Conservation (phyloP, 2,329 filamentous ascomycete species). For the Curvularia sp. region DNA sequence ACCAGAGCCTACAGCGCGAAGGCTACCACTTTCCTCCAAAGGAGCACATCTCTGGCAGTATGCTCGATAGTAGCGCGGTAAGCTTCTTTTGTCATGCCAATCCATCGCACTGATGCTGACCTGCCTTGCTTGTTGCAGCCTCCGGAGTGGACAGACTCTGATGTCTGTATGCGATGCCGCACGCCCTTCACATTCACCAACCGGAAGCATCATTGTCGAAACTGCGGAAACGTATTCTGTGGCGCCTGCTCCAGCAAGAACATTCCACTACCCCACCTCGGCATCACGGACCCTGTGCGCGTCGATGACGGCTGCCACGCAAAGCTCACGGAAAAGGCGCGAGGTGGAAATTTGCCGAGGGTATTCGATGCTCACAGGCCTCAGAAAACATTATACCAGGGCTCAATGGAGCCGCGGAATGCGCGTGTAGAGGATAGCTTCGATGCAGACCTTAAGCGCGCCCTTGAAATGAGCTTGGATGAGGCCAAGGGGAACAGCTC, state of each 20-base stretch:
- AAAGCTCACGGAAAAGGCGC: constrained; percentile 79
- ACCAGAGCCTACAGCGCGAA: constrained; percentile 80
- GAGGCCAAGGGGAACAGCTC: constrained; percentile 79
- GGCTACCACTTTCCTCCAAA: constrained; percentile 90
- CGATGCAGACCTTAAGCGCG: constrained; percentile 92
- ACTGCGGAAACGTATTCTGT: constrained; percentile 97
- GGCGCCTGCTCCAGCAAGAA: constrained; percentile 91
- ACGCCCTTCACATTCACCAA: constrained; percentile 97
- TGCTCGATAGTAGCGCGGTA: constrained; percentile 96
- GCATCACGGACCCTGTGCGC: constrained; percentile 87
- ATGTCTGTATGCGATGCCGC: constrained; percentile 97
- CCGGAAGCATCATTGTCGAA: constrained; percentile 96
- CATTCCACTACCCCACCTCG: constrained; percentile 87
- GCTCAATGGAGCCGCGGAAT: constrained; percentile 86
- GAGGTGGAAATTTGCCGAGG: constrained; percentile 52
- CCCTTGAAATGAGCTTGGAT: constrained; percentile 95
- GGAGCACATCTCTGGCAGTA: constrained; percentile 87
- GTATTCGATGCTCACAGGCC: constrained; percentile 58
- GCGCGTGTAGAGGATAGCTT: constrained; percentile 89
- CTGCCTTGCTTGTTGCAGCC: constrained; percentile 62
- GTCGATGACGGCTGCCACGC: constrained; percentile 96
- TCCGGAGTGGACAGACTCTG: constrained; percentile 96
- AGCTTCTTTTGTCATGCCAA: constrained; percentile 46
- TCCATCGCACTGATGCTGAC: not conserved
- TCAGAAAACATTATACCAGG: constrained; percentile 68